Evolutionary conservation across 2,329 filamentous ascomycete species (phyloP).

Genomic region (Stemphylium vesicarium): DNA sequence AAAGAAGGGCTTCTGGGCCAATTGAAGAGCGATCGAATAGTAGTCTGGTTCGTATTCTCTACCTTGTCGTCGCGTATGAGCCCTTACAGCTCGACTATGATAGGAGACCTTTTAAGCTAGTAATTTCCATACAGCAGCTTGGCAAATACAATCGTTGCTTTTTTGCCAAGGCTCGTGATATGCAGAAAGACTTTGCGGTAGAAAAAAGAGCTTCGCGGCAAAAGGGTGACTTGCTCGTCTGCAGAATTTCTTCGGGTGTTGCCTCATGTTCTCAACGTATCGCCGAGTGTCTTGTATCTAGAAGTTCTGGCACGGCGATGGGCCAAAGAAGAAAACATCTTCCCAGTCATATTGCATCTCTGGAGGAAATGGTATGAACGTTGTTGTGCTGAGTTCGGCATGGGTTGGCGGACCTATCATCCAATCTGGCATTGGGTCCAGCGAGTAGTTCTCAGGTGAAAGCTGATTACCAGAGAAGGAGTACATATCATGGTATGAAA

Average conservation of each 20-base stretch:
- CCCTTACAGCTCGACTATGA: too few relatives aligned
- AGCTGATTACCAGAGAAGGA: neutral
- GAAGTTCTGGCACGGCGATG: neutral
- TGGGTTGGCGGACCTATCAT: neutral
- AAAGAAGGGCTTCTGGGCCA: neutral
- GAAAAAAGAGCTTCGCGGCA: neutral
- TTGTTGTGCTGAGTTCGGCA: neutral
- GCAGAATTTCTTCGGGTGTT: neutral
- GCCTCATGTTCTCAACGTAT: neutral
- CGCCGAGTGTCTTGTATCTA: neutral
- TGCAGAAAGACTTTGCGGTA: neutral
- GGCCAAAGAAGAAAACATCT: neutral
- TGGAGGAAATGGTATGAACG: neutral
- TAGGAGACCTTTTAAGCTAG: neutral
- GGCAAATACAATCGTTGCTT: too few relatives aligned
- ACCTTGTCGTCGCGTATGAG: neutral
- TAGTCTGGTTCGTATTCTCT: neutral
- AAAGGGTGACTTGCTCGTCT: neutral
- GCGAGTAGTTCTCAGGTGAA: neutral
- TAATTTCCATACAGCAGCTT: too few relatives aligned
- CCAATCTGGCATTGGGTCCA: neutral
- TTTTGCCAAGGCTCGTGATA: too few relatives aligned
- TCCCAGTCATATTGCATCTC: neutral
- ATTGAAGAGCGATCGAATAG: neutral
- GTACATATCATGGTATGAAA: neutral